Evolutionary conservation across 306 rosid species (phyloP).

Genomic region (Rosa multiflora): DNA sequence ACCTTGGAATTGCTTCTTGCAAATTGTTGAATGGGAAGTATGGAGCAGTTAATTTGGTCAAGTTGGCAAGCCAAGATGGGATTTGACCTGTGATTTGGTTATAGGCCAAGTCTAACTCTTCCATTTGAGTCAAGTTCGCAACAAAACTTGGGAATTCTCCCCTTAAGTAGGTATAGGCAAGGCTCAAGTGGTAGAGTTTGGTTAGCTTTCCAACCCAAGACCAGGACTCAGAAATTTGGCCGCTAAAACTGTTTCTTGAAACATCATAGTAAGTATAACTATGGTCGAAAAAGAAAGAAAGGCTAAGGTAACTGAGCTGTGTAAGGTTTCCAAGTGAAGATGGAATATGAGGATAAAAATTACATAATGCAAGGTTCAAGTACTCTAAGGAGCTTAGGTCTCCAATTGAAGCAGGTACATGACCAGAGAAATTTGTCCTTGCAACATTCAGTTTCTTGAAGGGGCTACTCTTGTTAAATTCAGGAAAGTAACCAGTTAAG

Average conservation of each 20-base stretch:
- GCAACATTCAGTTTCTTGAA: background rate
- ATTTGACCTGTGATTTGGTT: background rate
- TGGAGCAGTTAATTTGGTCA: conserved; percentile 3
- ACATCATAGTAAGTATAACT: conserved; percentile 1
- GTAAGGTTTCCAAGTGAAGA: conserved; percentile 31
- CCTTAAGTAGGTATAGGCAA: background rate
- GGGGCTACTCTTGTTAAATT: conserved; percentile 17
- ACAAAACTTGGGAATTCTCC: conserved; percentile 13
- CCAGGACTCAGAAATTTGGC: background rate
- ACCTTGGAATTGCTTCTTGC: conserved; percentile 20
- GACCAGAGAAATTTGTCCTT: conserved; percentile 15
- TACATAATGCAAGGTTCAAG: background rate
- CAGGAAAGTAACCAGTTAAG: conserved; percentile 38
- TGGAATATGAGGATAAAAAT: conserved; percentile 25
- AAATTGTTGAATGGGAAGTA: conserved; percentile 4
- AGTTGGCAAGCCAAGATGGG: conserved; percentile 14
- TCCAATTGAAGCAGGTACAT: conserved; percentile 33
- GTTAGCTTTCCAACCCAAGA: conserved; percentile 15
- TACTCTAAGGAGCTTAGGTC: conserved; percentile 2
- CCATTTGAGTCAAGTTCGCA: conserved; percentile 12
- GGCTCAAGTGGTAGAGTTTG: background rate
- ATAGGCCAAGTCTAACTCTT: background rate
- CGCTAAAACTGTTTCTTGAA: background rate
- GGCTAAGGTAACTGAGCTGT: conserved; percentile 1
- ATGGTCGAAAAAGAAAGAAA: background rate